Percentiles rank a stretch among this genome's conserved stretches.
Conservation (phyloP, 1,139 yeast species). For the Debaryomyces coudertii region DNA sequence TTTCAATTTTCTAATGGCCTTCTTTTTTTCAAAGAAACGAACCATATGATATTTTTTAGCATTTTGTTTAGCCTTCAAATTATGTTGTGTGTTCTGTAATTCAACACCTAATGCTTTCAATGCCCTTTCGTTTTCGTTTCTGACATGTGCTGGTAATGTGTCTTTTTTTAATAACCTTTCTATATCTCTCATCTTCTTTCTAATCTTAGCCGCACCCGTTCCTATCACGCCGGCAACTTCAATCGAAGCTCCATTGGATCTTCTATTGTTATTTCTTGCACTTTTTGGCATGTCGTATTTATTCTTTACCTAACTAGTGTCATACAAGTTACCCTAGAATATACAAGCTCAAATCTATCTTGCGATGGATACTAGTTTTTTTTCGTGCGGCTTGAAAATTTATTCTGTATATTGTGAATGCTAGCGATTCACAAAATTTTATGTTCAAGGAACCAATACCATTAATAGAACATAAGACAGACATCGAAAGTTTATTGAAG, state of each 20-base stretch:
- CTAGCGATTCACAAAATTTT: not conserved
- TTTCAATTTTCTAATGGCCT: constrained; percentile 76
- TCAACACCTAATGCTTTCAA: constrained; percentile 72
- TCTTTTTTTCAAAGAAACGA: constrained; percentile 86
- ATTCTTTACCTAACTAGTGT: not conserved
- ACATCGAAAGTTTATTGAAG: constrained; percentile 1
- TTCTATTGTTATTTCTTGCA: constrained; percentile 12
- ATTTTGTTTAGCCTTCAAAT: constrained; percentile 55
- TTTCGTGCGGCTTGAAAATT: constrained; percentile 9
- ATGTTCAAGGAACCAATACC: not conserved
- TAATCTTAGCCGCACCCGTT: constrained; percentile 57
- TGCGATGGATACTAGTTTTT: constrained; percentile 8
- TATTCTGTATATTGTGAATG: constrained; percentile 7
- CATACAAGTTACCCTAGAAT: not conserved
- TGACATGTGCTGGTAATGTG: constrained; percentile 71
- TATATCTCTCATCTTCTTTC: constrained; percentile 85
- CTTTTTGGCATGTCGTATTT: constrained; percentile 15
- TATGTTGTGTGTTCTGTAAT: constrained; percentile 55
- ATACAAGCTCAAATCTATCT: not conserved
- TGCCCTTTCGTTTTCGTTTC: constrained; percentile 84
- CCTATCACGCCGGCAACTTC: constrained; percentile 38
- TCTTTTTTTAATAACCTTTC: constrained; percentile 68
- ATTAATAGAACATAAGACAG: not conserved
- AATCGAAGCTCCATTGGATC: constrained; percentile 17
- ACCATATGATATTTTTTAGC: constrained; percentile 93